A percentile compares a stretch with the other conserved stretches of the same genome.
Evolutionary conservation across 208 protist genomes (phyloP).

Genomic region (Endotrypanum monterogeii): DNA sequence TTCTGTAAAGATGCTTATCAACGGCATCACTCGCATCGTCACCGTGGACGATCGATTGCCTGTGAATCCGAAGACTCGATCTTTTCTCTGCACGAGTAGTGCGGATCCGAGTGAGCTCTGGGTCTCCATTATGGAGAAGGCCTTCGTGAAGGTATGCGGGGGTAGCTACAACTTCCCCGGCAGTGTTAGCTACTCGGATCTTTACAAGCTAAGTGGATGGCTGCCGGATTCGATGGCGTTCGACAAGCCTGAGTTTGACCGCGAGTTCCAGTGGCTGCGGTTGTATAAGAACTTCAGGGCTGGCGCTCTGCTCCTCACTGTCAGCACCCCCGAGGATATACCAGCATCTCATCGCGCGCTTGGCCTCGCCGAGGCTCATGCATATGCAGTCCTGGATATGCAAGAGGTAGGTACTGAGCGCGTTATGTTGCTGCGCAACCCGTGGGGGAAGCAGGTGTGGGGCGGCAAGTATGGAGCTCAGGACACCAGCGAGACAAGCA

Average conservation of each 20-base stretch:
- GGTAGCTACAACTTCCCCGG: conserved; percentile 88
- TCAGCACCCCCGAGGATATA: conserved; percentile 46
- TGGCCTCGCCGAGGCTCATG: conserved; percentile 56
- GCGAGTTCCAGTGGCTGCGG: conserved; percentile 75
- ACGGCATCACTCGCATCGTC: conserved; percentile 88
- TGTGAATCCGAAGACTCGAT: conserved; percentile 37
- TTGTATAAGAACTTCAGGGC: conserved; percentile 51
- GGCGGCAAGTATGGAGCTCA: conserved; percentile 44
- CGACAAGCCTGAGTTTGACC: conserved; percentile 51
- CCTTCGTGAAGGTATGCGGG: conserved; percentile 83
- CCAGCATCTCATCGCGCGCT: conserved; percentile 30
- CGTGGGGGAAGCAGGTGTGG: conserved; percentile 79
- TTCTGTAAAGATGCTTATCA: conserved; percentile 92
- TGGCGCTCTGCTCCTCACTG: conserved; percentile 74
- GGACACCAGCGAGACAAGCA: conserved; percentile 47
- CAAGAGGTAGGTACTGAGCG: conserved; percentile 48
- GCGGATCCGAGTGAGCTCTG: conserved; percentile 54
- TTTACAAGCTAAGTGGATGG: conserved; percentile 91
- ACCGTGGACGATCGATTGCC: conserved; percentile 89
- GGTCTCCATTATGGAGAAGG: conserved; percentile 92
- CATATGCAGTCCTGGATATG: conserved; percentile 79
- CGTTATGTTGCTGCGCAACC: conserved; percentile 80
- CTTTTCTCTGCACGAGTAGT: conserved; percentile 46
- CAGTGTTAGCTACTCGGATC: conserved; percentile 78
- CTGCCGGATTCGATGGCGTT: conserved; percentile 68